phyloP scores from a whole-genome alignment of 768 basidiomycete species.

The Paxillus ammoniavirescens region DNA sequence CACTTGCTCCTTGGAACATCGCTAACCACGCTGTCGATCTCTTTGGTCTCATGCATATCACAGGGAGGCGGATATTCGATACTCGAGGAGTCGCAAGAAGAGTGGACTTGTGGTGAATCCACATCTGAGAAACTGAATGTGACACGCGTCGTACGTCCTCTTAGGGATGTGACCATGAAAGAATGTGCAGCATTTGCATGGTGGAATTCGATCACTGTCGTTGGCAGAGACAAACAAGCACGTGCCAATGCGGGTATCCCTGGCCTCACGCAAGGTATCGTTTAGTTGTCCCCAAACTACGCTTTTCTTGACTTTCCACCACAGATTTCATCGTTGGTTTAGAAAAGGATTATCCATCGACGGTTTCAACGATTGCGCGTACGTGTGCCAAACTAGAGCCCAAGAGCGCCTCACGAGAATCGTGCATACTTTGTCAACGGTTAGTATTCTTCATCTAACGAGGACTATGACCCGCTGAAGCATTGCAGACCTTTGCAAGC shows the following conservation, averaged over 20 bases:
- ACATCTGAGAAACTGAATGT: conserved; percentile 1
- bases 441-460: conserved; percentile 21
- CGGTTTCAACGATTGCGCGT: conserved; percentile 78
- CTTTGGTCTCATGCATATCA: conserved; percentile 69
- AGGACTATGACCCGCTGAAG: neutral
- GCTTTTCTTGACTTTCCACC: neutral
- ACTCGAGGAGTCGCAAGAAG: conserved; percentile 67
- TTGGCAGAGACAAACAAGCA: conserved; percentile 46
- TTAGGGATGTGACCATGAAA: conserved; percentile 74
- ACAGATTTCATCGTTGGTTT: conserved; percentile 78
- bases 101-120: conserved; percentile 47
- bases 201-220: conserved; percentile 60
- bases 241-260: conserved; percentile 59
- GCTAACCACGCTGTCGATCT: conserved; percentile 74
- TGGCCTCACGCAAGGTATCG: conserved; percentile 63
- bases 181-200: conserved; percentile 77
- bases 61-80: conserved; percentile 77
- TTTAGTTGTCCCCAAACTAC: neutral
- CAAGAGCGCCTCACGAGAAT: conserved; percentile 47
- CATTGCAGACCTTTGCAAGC: conserved; percentile 56
- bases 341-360: conserved; percentile 83
- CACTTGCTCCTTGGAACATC: conserved; percentile 79
- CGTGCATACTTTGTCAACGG: conserved; percentile 69
- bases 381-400: conserved; percentile 79
- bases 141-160: conserved; percentile 61